Evolutionary conservation across 352 stramenopile genomes (phyloP).

Genomic region (Globisporangium okanoganense): DNA sequence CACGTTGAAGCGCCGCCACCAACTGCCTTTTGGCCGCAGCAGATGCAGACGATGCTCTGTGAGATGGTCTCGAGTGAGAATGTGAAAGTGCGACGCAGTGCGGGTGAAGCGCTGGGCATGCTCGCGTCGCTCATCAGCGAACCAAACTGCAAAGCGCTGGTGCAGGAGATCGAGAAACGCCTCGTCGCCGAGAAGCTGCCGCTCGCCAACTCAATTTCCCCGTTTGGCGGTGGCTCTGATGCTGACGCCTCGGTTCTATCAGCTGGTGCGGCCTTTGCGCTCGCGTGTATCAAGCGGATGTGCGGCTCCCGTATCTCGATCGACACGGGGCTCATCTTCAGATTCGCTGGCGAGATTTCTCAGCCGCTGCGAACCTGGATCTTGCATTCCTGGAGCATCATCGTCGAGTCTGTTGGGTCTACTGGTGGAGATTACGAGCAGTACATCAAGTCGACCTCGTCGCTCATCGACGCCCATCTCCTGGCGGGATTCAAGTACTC

Average conservation of each 20-base stretch:
- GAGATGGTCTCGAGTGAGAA: conserved; percentile 76
- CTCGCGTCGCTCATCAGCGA: conserved; percentile 51
- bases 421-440: conserved; percentile 80
- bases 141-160: conserved; percentile 39
- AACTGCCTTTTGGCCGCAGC: conserved; percentile 45
- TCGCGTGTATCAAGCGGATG: conserved; percentile 75
- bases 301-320: conserved; percentile 77
- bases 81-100: conserved; percentile 55
- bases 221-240: conserved; percentile 29
- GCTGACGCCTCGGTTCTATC: conserved; percentile 45
- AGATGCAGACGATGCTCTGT: conserved; percentile 79
- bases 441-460: conserved; percentile 69
- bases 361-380: conserved; percentile 84
- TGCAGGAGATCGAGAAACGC: conserved; percentile 72
- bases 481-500: conserved; percentile 74
- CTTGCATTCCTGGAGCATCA: conserved; percentile 78
- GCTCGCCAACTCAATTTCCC: conserved; percentile 8
- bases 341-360: conserved; percentile 55
- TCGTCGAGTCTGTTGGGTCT: conserved; percentile 73
- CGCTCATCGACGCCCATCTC: conserved; percentile 71
- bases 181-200: conserved; percentile 51
- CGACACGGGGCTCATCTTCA: conserved; percentile 72
- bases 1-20: conserved; percentile 19
- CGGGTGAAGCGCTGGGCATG: conserved; percentile 69
- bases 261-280: conserved; percentile 64